Evolutionary conservation across 2,329 filamentous ascomycete species (phyloP).

Genomic region (Apiospora phragmitis): DNA sequence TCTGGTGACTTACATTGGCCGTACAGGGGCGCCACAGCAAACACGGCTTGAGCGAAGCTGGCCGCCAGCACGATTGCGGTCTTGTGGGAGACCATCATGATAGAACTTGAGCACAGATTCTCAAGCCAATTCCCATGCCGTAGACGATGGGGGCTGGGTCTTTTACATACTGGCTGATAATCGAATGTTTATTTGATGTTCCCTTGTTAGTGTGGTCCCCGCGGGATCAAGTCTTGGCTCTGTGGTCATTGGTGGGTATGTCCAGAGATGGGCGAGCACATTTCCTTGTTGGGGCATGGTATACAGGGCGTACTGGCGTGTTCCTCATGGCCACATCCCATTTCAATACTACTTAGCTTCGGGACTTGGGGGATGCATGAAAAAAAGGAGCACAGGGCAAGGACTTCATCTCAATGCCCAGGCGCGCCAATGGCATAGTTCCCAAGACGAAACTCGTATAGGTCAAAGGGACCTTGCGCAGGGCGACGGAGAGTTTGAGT

Average conservation of each 20-base stretch:
- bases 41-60: constrained; percentile 7
- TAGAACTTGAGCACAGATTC: neutral
- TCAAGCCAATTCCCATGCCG: neutral
- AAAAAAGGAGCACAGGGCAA: neutral
- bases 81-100: constrained; percentile 4
- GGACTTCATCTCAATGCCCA: neutral
- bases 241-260: neutral
- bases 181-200: neutral
- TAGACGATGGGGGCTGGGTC: neutral
- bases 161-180: neutral
- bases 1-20: constrained; percentile 3
- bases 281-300: neutral
- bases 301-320: neutral
- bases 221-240: neutral
- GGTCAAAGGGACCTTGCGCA: neutral
- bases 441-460: neutral
- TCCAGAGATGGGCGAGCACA: neutral
- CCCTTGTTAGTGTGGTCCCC: neutral
- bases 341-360: neutral
- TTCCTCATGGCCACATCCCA: neutral
- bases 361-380: neutral
- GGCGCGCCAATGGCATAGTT: neutral
- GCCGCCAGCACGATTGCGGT: constrained; percentile 1
- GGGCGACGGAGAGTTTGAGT: neutral
- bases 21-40: constrained; percentile 7